These are phyloP conservation scores for Coffea canephora DNA, from an alignment of 257 asterid species.

Conservation along the genomic window DNA sequence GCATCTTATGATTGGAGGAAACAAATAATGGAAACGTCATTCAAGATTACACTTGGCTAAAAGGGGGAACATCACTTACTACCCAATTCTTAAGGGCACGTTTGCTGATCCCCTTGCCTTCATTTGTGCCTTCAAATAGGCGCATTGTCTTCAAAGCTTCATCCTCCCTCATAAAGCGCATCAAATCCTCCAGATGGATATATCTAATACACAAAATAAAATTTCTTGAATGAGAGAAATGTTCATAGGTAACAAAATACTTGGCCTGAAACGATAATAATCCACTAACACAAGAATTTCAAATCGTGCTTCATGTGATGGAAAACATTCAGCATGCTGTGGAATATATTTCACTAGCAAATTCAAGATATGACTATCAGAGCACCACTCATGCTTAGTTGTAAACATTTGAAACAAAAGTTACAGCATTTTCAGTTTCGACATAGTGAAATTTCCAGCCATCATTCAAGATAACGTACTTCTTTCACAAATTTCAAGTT, in stretches of 20 bases:
- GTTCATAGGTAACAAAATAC: background rate
- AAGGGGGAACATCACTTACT: conserved; percentile 36
- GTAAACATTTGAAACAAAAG: background rate
- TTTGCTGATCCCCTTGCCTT: conserved; percentile 74
- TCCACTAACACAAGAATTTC: background rate
- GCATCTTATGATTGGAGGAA: background rate
- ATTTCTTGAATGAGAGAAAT: background rate
- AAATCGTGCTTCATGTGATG: background rate
- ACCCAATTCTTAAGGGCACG: conserved; percentile 84
- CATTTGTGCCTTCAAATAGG: conserved; percentile 70
- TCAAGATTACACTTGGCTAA: background rate
- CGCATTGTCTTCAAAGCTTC: conserved; percentile 64
- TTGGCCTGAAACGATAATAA: background rate
- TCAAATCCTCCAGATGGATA: conserved; percentile 62
- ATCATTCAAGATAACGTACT: background rate
- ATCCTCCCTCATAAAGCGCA: conserved; percentile 83
- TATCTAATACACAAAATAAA: conserved; percentile 33
- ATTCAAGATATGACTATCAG: background rate
- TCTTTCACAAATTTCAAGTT: background rate
- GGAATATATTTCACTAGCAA: background rate
- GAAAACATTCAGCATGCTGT: background rate
- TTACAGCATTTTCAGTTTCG: background rate
- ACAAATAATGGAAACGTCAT: background rate
- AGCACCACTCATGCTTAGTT: background rate
- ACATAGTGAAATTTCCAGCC: background rate